Base-by-base conservation (phyloP, 2,329 filamentous ascomycete genomes). In the Clonostachys sp. region DNA sequence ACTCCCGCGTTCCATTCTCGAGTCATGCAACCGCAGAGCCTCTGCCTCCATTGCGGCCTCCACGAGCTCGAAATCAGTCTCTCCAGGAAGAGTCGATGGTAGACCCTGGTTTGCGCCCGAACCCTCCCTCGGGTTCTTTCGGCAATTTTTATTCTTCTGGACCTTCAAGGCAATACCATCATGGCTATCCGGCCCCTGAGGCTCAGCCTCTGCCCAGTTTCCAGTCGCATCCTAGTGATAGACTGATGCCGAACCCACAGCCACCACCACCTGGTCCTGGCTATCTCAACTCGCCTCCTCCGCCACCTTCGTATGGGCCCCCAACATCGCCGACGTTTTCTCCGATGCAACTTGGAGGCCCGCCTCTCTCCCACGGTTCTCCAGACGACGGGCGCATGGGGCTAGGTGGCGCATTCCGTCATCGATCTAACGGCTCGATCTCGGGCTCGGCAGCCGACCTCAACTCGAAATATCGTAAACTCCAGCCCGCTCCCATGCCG, bases 401-500 rank as follows among this genome's bases (percentile, higher is more conserved):
- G 36, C 55, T 60, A 12, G 57, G 53, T 45, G 61, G 61, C 34
- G 52, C 54, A 34, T 62, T 66, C 50, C 63, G 61, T 41, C 65
- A 68, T 48, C 61, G 65, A 43, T 67, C 64, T 33, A 66, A 66
- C 34, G 62, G 61, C 44, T 67, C 66, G n/a, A 62, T 61, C 12
- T 66, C 64, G 12, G 64, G 42, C 13, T 17, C 34, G 12, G 12
- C 14, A 18, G 38, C 42, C 6, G 39, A 36, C 17, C 14, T 35
- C 3, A 39, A 48, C 35, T 33, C 41, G 20, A 78, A 79, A 55
- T 81, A 80, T 55, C 72, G 78, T 42, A 81, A 80, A 60, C 73
- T 83, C 38, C 78, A 81, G 51, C 79, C 79, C 10, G 79, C 79
- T 1, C 78, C 78, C 1, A 70, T 78, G 20, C 72, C 77, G 7